phyloP scores from a whole-genome alignment of 495 filamentous ascomycete genomes.

The Trichoderma asperelloides region DNA sequence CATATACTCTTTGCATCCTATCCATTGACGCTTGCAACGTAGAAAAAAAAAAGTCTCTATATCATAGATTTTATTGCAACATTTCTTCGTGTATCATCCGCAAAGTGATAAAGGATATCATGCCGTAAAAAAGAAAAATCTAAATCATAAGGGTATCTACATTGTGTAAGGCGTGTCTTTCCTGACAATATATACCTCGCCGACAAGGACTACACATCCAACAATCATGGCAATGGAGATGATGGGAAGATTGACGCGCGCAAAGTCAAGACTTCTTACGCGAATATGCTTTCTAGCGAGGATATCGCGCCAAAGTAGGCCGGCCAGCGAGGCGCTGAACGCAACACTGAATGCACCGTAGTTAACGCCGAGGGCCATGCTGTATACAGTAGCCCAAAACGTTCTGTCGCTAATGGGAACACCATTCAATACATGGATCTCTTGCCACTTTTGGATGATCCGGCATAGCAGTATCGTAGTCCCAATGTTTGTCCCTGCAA shows the following conservation, averaged over 20 bases:
- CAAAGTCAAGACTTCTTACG: slow-evolving; percentile 49
- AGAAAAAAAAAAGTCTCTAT: no score
- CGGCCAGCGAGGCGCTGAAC: slow-evolving; percentile 57
- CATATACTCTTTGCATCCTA: no score
- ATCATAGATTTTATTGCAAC: no score
- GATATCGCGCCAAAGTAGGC: slow-evolving; percentile 59
- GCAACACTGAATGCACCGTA: slow-evolving; percentile 60
- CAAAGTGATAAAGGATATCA: not conserved
- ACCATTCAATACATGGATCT: slow-evolving; percentile 38
- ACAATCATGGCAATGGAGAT: slow-evolving; percentile 58
- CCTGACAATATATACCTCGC: slow-evolving; percentile 45
- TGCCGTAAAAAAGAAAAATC: not conserved
- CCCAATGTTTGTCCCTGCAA: slow-evolving; percentile 62
- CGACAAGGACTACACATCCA: slow-evolving; percentile 48
- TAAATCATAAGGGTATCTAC: not conserved
- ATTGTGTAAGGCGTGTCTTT: not conserved
- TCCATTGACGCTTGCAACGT: no score
- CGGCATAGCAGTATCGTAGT: slow-evolving; percentile 59
- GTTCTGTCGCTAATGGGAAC: slow-evolving; percentile 43
- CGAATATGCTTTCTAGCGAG: slow-evolving; percentile 52
- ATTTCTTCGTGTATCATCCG: no score
- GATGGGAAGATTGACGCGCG: slow-evolving; percentile 54
- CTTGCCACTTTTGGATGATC: slow-evolving; percentile 53
- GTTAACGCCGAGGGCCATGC: slow-evolving; percentile 60
- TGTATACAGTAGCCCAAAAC: slow-evolving; percentile 59